phyloP scores from a whole-genome alignment of 1,284 basidiomycete species.

The Melampsora abietis-canadensis region DNA sequence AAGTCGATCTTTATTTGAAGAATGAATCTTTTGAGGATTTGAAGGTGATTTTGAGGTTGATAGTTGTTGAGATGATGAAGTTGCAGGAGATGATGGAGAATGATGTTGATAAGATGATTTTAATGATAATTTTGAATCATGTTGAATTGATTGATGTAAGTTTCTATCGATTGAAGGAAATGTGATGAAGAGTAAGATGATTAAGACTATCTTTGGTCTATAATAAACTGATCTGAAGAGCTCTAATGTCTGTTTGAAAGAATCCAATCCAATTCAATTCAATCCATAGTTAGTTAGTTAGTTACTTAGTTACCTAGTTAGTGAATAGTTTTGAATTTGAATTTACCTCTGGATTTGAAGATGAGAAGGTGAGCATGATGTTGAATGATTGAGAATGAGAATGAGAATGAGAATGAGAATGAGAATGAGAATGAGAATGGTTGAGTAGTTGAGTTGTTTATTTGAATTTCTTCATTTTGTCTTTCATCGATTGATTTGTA shows the following conservation, averaged over 20 bases:
- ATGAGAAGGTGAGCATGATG: slow-evolving; percentile 2
- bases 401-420: no score
- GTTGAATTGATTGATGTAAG: not conserved
- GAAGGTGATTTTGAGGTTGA: not conserved
- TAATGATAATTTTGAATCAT: not conserved
- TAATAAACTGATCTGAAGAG: slow-evolving; percentile 36
- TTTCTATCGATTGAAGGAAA: slow-evolving; percentile 14
- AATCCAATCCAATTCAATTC: no score
- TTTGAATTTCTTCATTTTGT: no score
- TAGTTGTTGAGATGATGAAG: not conserved
- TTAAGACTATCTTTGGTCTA: slow-evolving; percentile 19
- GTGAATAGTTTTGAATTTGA: not conserved
- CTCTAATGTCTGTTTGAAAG: slow-evolving; percentile 18
- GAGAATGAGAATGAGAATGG: no score
- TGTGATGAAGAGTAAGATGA: slow-evolving; percentile 37
- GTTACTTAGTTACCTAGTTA: no score
- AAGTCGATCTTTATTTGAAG: not conserved
- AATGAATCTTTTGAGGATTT: slow-evolving; percentile 1
- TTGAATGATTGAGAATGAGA: not conserved
- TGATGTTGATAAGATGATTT: not conserved
- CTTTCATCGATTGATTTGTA: no score
- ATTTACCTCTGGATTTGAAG: slow-evolving; percentile 4
- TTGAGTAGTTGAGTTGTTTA: no score
- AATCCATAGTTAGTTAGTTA: no score
- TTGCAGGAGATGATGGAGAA: not conserved